Conservation (phyloP, 805 yeast species). For the Cyberlindnera bimundalis region DNA sequence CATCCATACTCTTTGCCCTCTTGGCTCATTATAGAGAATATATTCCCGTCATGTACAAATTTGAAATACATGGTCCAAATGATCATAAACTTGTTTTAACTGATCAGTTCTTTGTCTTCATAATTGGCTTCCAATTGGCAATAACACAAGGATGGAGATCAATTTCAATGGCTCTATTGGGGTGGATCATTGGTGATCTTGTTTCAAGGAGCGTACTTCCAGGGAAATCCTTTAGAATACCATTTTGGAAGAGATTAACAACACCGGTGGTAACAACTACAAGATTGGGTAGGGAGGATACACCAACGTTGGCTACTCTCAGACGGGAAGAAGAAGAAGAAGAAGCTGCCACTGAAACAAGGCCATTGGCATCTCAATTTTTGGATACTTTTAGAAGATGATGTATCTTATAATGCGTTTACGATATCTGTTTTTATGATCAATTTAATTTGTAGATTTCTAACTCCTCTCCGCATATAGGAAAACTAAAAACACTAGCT, state of each 20-base stretch:
- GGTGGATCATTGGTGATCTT: constrained; percentile 37
- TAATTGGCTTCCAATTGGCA: constrained; percentile 32
- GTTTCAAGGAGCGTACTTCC: constrained; percentile 35
- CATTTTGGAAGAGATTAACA: constrained; percentile 22
- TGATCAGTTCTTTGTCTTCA: constrained; percentile 35
- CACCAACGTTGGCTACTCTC: constrained; percentile 5
- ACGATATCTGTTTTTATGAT: no score
- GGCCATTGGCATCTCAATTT: constrained; percentile 47
- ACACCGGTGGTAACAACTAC: not conserved
- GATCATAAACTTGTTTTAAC: constrained; percentile 20
- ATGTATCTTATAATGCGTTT: no score
- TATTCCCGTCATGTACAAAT: constrained; percentile 39
- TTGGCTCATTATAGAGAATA: constrained; percentile 34
- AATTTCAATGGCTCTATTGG: constrained; percentile 28
- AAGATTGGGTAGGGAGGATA: constrained; percentile 5
- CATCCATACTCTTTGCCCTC: constrained; percentile 32
- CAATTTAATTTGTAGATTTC: no score
- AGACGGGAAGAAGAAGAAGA: constrained; percentile 17
- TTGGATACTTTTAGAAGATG: constrained; percentile 43
- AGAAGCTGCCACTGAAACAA: constrained; percentile 26
- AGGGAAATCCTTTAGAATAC: constrained; percentile 38
- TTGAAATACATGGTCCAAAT: constrained; percentile 27
- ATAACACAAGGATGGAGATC: constrained; percentile 31
- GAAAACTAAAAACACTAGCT: no score
- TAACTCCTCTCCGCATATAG: no score